phyloP scores from a whole-genome alignment of 1,284 basidiomycete genomes.

The Pseudozyma pruni region DNA sequence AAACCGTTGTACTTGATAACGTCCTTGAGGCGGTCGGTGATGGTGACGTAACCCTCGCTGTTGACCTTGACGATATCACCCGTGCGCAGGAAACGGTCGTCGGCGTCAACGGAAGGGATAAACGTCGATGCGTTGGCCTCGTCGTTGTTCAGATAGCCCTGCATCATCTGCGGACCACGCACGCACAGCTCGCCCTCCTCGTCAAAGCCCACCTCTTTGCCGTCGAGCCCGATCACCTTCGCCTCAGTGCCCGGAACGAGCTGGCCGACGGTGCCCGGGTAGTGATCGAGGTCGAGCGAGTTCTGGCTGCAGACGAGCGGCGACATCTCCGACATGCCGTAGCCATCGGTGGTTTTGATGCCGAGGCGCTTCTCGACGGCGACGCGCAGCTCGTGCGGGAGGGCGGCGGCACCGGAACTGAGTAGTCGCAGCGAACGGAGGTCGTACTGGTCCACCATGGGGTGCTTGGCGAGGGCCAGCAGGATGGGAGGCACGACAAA shows the following conservation, averaged over 20 bases:
- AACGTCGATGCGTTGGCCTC: slow-evolving; percentile 59
- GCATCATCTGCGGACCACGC: slow-evolving; percentile 65
- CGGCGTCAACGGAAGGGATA: slow-evolving; percentile 21
- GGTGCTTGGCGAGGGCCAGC: slow-evolving; percentile 59
- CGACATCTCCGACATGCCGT: slow-evolving; percentile 67
- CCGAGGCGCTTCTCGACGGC: slow-evolving; percentile 54
- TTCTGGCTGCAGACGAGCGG: slow-evolving; percentile 64
- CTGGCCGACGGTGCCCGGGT: slow-evolving; percentile 53
- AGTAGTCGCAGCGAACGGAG: slow-evolving; percentile 56
- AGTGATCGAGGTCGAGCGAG: slow-evolving; percentile 45
- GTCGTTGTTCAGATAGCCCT: slow-evolving; percentile 64
- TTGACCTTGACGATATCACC: slow-evolving; percentile 64
- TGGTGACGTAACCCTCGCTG: slow-evolving; percentile 57
- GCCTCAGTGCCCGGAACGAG: slow-evolving; percentile 62
- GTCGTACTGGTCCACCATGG: slow-evolving; percentile 59
- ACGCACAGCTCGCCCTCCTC: slow-evolving; percentile 63
- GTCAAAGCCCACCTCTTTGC: slow-evolving; percentile 50
- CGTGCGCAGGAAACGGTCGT: slow-evolving; percentile 53
- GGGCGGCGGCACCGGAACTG: slow-evolving; percentile 59
- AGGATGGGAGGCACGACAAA: slow-evolving; percentile 66
- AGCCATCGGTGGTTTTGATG: slow-evolving; percentile 62
- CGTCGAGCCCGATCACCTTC: slow-evolving; percentile 49
- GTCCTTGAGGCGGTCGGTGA: slow-evolving; percentile 65
- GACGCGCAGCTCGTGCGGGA: slow-evolving; percentile 51
- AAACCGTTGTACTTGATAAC: slow-evolving; percentile 67